Conservation (phyloP, 257 asterid species). For the Solanum microdontum region DNA sequence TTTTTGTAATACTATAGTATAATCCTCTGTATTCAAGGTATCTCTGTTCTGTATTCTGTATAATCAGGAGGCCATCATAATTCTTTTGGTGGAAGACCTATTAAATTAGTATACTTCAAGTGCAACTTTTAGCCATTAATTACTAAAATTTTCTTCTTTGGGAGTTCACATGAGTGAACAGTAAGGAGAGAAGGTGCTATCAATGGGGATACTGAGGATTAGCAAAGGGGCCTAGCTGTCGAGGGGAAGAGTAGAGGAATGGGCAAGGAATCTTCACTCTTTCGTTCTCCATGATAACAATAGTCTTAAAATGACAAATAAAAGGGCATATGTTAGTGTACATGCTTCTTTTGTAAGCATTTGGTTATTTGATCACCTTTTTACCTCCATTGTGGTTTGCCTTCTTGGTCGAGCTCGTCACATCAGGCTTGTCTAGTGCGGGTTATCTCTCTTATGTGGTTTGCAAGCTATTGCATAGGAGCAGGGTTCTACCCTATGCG, state of each 20-base stretch:
- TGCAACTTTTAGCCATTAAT: neutral
- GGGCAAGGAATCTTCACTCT: constrained; percentile 59
- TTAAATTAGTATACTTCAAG: neutral
- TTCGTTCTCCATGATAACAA: constrained; percentile 17
- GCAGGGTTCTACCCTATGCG: accelerated
- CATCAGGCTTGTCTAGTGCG: too few species aligned
- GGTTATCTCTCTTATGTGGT: too few species aligned
- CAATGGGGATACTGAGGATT: constrained; percentile 13
- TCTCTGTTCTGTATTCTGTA: neutral
- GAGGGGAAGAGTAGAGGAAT: constrained; percentile 37
- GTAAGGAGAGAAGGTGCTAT: constrained; percentile 3
- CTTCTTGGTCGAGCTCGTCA: too few species aligned
- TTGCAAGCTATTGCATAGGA: neutral
- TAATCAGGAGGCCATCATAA: neutral
- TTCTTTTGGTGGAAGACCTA: neutral
- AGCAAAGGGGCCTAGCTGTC: constrained; percentile 37
- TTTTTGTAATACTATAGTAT: neutral
- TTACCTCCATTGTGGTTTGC: neutral
- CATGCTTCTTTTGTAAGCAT: constrained; percentile 23
- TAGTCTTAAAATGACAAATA: constrained; percentile 9
- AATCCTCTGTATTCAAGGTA: neutral
- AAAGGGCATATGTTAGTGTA: neutral
- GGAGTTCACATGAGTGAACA: constrained; percentile 24
- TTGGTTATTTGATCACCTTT: neutral
- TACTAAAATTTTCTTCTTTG: neutral